These are phyloP conservation scores for Corymbia maculata DNA, from an alignment of 345 rosid genomes.

Conservation along the genomic window DNA sequence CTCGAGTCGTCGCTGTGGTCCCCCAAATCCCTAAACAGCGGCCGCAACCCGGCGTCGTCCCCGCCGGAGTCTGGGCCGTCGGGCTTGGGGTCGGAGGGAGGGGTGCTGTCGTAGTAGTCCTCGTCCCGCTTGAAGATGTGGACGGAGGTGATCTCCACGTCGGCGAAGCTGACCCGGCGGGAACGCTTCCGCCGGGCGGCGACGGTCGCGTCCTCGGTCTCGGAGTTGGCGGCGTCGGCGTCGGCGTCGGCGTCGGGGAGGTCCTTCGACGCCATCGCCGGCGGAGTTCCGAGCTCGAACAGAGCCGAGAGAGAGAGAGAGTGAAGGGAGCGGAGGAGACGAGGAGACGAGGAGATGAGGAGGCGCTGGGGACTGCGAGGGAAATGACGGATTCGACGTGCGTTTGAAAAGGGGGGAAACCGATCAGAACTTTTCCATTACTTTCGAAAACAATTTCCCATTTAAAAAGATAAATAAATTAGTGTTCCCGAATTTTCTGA, in stretches of 20 bases:
- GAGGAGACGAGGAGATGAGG: neutral
- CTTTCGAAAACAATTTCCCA: neutral
- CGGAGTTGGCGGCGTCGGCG: conserved; percentile 38
- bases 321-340: neutral
- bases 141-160: conserved; percentile 83
- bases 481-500: neutral
- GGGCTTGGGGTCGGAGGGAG: conserved; percentile 15
- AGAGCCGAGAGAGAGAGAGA: neutral
- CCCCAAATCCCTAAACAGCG: conserved; percentile 48
- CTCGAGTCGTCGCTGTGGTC: conserved; percentile 42
- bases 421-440: neutral
- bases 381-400: neutral
- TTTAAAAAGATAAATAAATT: neutral
- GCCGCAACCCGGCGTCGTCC: conserved; percentile 15
- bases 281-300: neutral
- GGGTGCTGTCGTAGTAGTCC: conserved; percentile 65
- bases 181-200: conserved; percentile 58
- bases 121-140: conserved; percentile 92
- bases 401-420: neutral
- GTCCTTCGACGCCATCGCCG: conserved; percentile 33
- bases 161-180: conserved; percentile 96
- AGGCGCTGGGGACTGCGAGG: neutral
- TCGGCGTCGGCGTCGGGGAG: conserved; percentile 27
- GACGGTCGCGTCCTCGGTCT: conserved; percentile 64
- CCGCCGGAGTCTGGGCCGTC: conserved; percentile 3